Conservation (phyloP, 176 grass and related monocot species). For the Raddia guianensis region DNA sequence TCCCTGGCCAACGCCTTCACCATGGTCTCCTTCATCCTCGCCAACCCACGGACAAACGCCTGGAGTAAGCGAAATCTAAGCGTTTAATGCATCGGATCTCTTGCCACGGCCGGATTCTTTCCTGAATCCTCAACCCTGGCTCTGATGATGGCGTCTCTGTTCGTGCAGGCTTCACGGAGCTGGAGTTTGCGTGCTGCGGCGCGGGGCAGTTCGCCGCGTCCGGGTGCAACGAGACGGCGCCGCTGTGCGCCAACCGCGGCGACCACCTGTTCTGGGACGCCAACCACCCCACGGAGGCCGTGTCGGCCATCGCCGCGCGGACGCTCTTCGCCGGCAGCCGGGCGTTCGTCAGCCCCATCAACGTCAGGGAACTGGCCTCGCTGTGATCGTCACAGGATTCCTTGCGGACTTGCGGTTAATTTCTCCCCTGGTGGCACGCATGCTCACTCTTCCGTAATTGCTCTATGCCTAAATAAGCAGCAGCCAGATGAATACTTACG, state of each 20-base stretch:
- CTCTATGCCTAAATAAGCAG: constrained; percentile 31
- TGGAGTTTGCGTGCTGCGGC: constrained; percentile 56
- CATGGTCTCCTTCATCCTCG: constrained; percentile 40
- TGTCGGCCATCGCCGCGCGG: constrained; percentile 44
- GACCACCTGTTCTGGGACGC: constrained; percentile 60
- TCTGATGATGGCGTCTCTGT: not conserved
- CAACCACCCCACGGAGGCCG: constrained; percentile 55
- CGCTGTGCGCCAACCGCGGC: constrained; percentile 41
- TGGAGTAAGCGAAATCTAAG: constrained; percentile 16
- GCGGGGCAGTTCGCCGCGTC: constrained; percentile 23
- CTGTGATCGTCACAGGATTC: not conserved
- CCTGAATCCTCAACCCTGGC: not conserved
- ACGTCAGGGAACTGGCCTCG: constrained; percentile 45
- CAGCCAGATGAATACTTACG: not conserved
- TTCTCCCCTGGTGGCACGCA: not conserved
- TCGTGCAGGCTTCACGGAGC: constrained; percentile 45
- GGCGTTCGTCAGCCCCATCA: constrained; percentile 49
- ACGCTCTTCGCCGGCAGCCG: constrained; percentile 41
- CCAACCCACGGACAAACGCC: constrained; percentile 32
- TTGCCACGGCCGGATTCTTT: not conserved
- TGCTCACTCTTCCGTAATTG: not conserved
- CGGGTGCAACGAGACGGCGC: constrained; percentile 23
- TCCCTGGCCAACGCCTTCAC: constrained; percentile 45
- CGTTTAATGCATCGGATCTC: not conserved
- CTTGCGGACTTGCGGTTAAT: not conserved